Evolutionary conservation across 2,329 filamentous ascomycete species (phyloP).

Genomic region (Helicocarpus griseus): DNA sequence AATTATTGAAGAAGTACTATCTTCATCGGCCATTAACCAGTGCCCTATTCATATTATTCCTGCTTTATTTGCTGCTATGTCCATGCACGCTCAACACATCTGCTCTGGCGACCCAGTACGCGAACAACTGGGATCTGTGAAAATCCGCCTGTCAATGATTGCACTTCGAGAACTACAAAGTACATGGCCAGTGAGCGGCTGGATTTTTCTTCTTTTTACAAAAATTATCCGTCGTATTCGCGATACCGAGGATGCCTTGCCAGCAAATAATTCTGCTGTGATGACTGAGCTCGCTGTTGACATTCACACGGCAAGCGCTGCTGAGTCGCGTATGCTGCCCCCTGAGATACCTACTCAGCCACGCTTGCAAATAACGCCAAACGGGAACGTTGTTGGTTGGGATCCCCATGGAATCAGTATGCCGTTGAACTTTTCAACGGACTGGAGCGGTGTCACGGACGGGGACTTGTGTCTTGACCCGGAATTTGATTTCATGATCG

Average conservation of each 20-base stretch:
- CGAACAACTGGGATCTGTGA: conserved; percentile 3
- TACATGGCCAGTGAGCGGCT: conserved; percentile 2
- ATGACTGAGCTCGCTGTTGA: background rate
- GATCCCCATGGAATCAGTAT: background rate
- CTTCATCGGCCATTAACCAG: conserved; percentile 1
- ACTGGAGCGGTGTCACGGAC: conserved; percentile 1
- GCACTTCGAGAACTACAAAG: conserved; percentile 2
- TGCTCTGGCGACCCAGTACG: conserved; percentile 1
- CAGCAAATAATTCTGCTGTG: background rate
- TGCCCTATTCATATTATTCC: conserved; percentile 3
- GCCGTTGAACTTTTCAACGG: conserved; percentile 2
- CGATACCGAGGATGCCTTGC: background rate
- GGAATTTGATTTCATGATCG: conserved; percentile 4
- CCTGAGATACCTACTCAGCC: background rate
- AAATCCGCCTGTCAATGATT: conserved; percentile 3
- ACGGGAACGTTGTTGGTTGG: background rate
- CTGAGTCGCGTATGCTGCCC: background rate
- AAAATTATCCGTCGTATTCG: conserved; percentile 3
- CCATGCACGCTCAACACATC: conserved; percentile 1
- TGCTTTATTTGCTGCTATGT: conserved; percentile 2
- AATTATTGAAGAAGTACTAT: conserved; percentile 3
- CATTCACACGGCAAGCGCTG: background rate
- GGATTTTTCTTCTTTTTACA: conserved; percentile 3
- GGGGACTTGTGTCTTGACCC: conserved; percentile 3
- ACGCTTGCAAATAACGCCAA: background rate